Conservation (phyloP, 148 eudicot genomes). For the Dysphania ambrosioides region DNA sequence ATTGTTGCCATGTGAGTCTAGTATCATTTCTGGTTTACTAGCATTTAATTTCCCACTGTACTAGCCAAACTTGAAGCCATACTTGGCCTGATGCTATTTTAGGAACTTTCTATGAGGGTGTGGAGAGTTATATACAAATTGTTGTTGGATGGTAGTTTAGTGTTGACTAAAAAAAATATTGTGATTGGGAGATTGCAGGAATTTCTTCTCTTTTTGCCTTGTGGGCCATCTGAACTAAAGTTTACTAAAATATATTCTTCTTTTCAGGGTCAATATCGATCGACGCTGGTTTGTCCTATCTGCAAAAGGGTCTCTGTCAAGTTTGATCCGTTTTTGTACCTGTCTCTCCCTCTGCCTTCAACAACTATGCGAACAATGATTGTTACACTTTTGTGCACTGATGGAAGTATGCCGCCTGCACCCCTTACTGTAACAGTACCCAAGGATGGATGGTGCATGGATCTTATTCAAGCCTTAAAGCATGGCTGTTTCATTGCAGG, state of each 20-base stretch:
- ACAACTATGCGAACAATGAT: conserved; percentile 69
- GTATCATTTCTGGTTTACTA: conserved; percentile 4
- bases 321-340: conserved; percentile 83
- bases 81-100: neutral
- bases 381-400: conserved; percentile 57
- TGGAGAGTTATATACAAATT: neutral
- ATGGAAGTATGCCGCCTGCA: conserved; percentile 51
- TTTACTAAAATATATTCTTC: neutral
- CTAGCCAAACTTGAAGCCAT: neutral
- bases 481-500: conserved; percentile 47
- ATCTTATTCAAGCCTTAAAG: conserved; percentile 68
- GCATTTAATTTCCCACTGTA: neutral
- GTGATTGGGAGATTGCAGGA: neutral
- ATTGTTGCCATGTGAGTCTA: conserved; percentile 65
- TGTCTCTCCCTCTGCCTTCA: conserved; percentile 75
- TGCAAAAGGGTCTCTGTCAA: conserved; percentile 70
- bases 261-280: conserved; percentile 71
- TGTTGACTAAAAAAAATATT: neutral
- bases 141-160: neutral
- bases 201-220: neutral
- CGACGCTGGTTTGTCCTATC: conserved; percentile 65
- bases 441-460: conserved; percentile 55
- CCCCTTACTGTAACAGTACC: conserved; percentile 67
- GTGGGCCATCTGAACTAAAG: neutral
- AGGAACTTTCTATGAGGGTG: neutral